phyloP scores from a whole-genome alignment of 805 yeast species.

The Starmera pachycereana region DNA sequence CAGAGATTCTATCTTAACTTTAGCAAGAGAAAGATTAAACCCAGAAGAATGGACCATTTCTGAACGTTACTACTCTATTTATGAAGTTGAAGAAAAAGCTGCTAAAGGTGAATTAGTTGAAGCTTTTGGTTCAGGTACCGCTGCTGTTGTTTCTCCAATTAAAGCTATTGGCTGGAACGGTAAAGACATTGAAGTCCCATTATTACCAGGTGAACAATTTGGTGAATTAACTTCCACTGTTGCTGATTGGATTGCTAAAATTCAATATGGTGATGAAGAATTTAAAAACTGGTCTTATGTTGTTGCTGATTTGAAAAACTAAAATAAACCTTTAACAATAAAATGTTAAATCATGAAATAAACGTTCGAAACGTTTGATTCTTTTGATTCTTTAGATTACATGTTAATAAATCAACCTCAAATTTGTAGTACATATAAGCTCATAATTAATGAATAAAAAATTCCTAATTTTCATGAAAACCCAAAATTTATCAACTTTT shows the following conservation, averaged over 20 bases:
- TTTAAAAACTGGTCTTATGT: constrained; percentile 42
- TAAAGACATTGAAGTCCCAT: constrained; percentile 64
- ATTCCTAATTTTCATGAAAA: too few species aligned
- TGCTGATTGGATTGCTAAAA: constrained; percentile 76
- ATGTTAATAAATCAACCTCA: too few species aligned
- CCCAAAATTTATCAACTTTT: too few species aligned
- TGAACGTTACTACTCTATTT: constrained; percentile 78
- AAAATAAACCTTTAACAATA: background rate
- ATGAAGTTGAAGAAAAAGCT: constrained; percentile 72
- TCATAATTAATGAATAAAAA: too few species aligned
- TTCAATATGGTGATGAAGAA: constrained; percentile 81
- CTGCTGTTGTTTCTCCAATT: constrained; percentile 94
- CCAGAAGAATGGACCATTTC: constrained; percentile 69
- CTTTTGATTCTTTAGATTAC: too few species aligned
- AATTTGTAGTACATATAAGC: too few species aligned
- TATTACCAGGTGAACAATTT: constrained; percentile 66
- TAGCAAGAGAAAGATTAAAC: constrained; percentile 69
- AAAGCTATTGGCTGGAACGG: constrained; percentile 77
- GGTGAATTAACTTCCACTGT: constrained; percentile 73
- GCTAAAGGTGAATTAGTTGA: constrained; percentile 77
- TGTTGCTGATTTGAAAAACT: constrained; percentile 20
- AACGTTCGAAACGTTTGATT: too few species aligned
- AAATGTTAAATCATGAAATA: background rate
- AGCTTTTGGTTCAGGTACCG: constrained; percentile 96
- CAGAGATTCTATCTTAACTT: constrained; percentile 73